These are phyloP conservation scores for Xylaria castorea DNA, from an alignment of 495 filamentous ascomycete genomes.

Conservation along the genomic window DNA sequence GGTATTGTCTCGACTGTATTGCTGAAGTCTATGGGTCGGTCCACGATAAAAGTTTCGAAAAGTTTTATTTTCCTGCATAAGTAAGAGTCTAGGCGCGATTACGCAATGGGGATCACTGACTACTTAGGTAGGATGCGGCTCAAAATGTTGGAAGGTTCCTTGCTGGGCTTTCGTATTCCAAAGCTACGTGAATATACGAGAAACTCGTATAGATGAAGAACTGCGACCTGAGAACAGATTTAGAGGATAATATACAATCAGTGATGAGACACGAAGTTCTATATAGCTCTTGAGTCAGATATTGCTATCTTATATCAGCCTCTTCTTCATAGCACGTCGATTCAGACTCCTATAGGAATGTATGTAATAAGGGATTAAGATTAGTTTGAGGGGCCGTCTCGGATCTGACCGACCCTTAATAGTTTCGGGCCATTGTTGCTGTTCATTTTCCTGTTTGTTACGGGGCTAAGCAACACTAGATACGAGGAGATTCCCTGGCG, in stretches of 20 bases:
- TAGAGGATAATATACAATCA: background rate
- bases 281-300: background rate
- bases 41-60: no score
- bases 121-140: no score
- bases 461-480: background rate
- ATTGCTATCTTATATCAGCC: background rate
- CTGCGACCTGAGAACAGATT: background rate
- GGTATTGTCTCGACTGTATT: background rate
- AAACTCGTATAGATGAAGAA: background rate
- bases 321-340: background rate
- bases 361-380: background rate
- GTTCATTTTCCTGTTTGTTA: background rate
- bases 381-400: background rate
- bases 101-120: no score
- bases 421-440: background rate
- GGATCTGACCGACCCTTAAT: no score
- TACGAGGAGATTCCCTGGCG: background rate
- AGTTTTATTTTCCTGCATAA: no score
- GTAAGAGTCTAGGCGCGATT: no score
- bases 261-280: background rate
- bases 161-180: background rate
- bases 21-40: no score
- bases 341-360: background rate
- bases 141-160: background rate
- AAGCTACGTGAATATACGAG: background rate